Conservation (phyloP, 2,329 filamentous ascomycete species). For the Trichoderma sp. region DNA sequence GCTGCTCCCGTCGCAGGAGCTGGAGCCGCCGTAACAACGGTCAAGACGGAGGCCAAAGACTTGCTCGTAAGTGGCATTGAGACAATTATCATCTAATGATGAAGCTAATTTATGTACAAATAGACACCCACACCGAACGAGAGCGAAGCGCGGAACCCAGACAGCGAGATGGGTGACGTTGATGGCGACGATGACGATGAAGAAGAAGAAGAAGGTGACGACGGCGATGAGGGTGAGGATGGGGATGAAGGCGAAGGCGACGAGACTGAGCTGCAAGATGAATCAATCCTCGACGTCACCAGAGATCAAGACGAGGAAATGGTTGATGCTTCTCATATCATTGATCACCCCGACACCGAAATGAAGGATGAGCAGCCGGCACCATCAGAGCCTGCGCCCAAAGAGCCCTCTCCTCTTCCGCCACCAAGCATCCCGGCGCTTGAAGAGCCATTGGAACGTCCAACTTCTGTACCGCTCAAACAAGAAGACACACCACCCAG, state of each 20-base stretch:
- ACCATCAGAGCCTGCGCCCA: conserved; percentile 23
- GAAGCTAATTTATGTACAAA: neutral
- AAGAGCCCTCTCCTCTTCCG: conserved; percentile 18
- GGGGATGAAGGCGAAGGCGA: conserved; percentile 45
- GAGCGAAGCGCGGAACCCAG: conserved; percentile 44
- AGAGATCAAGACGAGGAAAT: conserved; percentile 38
- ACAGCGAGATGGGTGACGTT: conserved; percentile 54
- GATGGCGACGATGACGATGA: conserved; percentile 46
- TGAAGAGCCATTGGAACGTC: conserved; percentile 30
- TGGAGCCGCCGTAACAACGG: conserved; percentile 35
- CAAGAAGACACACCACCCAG: conserved; percentile 49
- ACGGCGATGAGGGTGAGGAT: conserved; percentile 46
- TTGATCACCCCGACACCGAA: conserved; percentile 26
- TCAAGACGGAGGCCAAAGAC: conserved; percentile 38
- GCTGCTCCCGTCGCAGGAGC: conserved; percentile 33
- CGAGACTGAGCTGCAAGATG: conserved; percentile 34
- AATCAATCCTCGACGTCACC: conserved; percentile 31
- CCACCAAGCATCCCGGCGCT: conserved; percentile 31
- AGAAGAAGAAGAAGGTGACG: conserved; percentile 47
- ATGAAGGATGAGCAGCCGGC: conserved; percentile 27
- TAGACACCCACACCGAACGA: conserved; percentile 44
- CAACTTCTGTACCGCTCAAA: conserved; percentile 32
- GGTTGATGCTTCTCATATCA: conserved; percentile 34
- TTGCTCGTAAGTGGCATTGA: conserved; percentile 37
- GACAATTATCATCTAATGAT: too few species aligned